Percentiles rank a stretch among this genome's conserved stretches.
Evolutionary conservation across 257 asterid species (phyloP).

Genomic region (Salvia splendens): DNA sequence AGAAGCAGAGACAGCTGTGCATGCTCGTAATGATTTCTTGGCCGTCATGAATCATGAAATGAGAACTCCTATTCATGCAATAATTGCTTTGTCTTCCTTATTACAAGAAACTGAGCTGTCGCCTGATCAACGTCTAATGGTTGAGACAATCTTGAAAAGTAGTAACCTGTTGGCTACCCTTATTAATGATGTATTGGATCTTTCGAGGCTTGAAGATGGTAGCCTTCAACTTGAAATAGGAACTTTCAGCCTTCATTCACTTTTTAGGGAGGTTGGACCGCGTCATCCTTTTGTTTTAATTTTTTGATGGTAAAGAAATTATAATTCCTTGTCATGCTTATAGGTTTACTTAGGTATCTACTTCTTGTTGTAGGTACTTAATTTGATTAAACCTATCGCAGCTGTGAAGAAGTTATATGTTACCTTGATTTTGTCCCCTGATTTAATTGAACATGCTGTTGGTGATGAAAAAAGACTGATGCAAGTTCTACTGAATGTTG

Average conservation of each 20-base stretch:
- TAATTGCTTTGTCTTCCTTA: slow-evolving; percentile 86
- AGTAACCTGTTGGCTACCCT: slow-evolving; percentile 95
- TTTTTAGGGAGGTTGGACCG: slow-evolving; percentile 72
- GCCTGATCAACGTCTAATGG: slow-evolving; percentile 98
- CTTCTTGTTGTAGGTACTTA: slow-evolving; percentile 56
- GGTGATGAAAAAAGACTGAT: slow-evolving; percentile 94
- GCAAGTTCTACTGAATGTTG: slow-evolving; percentile 83
- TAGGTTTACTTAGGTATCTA: slow-evolving; percentile 26
- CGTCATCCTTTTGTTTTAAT: background rate
- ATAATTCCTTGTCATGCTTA: slow-evolving; percentile 23
- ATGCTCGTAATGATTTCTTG: slow-evolving; percentile 94
- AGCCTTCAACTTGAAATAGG: slow-evolving; percentile 85
- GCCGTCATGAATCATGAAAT: slow-evolving; percentile 99
- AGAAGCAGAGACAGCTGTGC: slow-evolving; percentile 97
- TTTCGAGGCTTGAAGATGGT: slow-evolving; percentile 97
- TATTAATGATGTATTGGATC: slow-evolving; percentile 94
- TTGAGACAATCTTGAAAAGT: slow-evolving; percentile 91
- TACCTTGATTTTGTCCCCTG: slow-evolving; percentile 69
- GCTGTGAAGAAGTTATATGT: slow-evolving; percentile 73
- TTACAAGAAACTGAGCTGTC: slow-evolving; percentile 83
- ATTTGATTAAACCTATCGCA: slow-evolving; percentile 86
- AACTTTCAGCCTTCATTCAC: slow-evolving; percentile 76
- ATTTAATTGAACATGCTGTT: slow-evolving; percentile 70
- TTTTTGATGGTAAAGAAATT: slow-evolving; percentile 8
- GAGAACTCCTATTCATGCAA: slow-evolving; percentile 99